Conservation (phyloP, 1,284 basidiomycete species). For the Bjerkandera adusta region DNA sequence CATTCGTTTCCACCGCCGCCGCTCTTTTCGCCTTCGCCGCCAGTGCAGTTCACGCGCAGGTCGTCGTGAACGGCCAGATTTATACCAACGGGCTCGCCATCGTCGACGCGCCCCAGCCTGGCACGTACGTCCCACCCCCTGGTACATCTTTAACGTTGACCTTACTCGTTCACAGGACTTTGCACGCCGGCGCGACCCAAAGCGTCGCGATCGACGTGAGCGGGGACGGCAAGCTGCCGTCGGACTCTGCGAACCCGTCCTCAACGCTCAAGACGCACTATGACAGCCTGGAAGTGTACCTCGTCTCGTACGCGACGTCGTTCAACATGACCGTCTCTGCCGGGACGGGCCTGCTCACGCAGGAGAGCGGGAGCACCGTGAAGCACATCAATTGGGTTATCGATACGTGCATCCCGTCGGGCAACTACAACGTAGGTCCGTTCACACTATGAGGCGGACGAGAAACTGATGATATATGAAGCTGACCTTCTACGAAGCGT, state of each 20-base stretch:
- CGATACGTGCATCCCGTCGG: slow-evolving; percentile 41
- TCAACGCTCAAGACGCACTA: slow-evolving; percentile 41
- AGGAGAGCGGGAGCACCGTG: slow-evolving; percentile 44
- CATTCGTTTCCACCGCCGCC: slow-evolving; percentile 22
- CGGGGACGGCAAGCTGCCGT: slow-evolving; percentile 45
- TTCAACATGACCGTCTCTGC: slow-evolving; percentile 47
- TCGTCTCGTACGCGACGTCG: slow-evolving; percentile 41
- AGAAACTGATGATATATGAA: slow-evolving; percentile 16
- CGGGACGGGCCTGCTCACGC: slow-evolving; percentile 37
- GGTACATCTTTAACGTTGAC: background rate
- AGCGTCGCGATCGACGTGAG: slow-evolving; percentile 45
- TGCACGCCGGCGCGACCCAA: slow-evolving; percentile 36
- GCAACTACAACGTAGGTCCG: slow-evolving; percentile 46
- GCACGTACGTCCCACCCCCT: slow-evolving; percentile 33
- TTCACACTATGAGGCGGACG: background rate
- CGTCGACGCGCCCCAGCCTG: slow-evolving; percentile 43
- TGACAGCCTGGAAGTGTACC: slow-evolving; percentile 46
- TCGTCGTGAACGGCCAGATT: slow-evolving; percentile 39
- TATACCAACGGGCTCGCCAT: slow-evolving; percentile 51
- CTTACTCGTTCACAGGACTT: slow-evolving; percentile 18
- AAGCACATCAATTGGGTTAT: slow-evolving; percentile 46
- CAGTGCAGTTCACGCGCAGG: slow-evolving; percentile 23
- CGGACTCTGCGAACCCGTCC: slow-evolving; percentile 35
- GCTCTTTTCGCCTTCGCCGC: slow-evolving; percentile 16
- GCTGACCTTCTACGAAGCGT: slow-evolving; percentile 50